These are phyloP conservation scores for Botryotinia globosa DNA, from an alignment of 2,329 filamentous ascomycete genomes.

Conservation along the genomic window DNA sequence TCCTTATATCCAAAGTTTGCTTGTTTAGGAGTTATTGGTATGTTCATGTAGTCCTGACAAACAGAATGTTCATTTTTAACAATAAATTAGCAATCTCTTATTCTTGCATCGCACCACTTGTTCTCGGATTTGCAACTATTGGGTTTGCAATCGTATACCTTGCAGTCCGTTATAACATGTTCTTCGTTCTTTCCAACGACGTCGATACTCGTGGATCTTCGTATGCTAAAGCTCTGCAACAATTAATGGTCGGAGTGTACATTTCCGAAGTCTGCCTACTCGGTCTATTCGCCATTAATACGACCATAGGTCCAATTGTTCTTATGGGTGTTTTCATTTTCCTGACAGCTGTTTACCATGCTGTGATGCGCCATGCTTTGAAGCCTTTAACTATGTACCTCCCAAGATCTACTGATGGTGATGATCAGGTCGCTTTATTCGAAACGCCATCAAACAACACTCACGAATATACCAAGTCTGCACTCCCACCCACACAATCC, in stretches of 20 bases:
- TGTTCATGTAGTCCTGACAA: conserved; percentile 32
- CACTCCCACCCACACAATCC: conserved; percentile 34
- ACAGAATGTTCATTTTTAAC: conserved; percentile 23
- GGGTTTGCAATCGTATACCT: conserved; percentile 79
- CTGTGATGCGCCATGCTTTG: conserved; percentile 68
- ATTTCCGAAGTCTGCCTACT: conserved; percentile 79
- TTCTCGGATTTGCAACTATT: conserved; percentile 76
- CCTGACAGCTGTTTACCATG: conserved; percentile 71
- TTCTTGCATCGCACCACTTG: conserved; percentile 78
- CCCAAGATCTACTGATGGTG: conserved; percentile 63
- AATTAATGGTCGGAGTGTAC: conserved; percentile 81
- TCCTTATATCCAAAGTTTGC: conserved; percentile 78
- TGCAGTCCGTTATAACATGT: conserved; percentile 83
- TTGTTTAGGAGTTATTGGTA: conserved; percentile 74
- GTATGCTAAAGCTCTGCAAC: conserved; percentile 81
- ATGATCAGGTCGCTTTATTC: conserved; percentile 44
- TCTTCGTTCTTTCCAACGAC: conserved; percentile 77
- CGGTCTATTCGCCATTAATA: conserved; percentile 73
- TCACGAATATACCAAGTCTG: conserved; percentile 24
- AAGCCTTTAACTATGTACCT: conserved; percentile 72
- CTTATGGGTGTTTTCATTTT: conserved; percentile 74
- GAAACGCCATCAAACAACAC: conserved; percentile 24
- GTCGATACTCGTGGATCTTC: conserved; percentile 84
- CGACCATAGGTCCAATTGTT: conserved; percentile 65
- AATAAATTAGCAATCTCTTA: conserved; percentile 68